Conservation (phyloP, 306 rosid species). For the Inga oerstediana region DNA sequence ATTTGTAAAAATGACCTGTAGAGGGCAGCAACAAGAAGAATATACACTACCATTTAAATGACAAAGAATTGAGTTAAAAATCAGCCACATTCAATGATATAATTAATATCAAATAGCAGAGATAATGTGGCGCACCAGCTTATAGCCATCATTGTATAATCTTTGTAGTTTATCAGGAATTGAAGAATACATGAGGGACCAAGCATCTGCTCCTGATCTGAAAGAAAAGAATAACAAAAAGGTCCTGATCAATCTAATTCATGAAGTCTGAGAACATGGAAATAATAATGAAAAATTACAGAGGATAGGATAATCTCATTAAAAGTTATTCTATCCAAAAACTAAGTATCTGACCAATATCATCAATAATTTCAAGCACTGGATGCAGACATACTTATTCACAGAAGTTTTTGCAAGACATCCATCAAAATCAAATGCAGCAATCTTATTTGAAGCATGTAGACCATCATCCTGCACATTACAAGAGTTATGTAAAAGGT, state of each 20-base stretch:
- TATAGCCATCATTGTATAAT: slow-evolving; percentile 83
- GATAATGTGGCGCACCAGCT: slow-evolving; percentile 66
- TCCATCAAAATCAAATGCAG: slow-evolving; percentile 99
- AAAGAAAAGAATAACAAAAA: slow-evolving; percentile 27
- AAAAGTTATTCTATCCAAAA: slow-evolving; percentile 19
- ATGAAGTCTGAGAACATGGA: not conserved
- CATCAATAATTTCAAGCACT: slow-evolving; percentile 24
- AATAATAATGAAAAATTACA: slow-evolving; percentile 16
- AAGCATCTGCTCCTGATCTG: slow-evolving; percentile 80
- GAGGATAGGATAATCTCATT: slow-evolving; percentile 4
- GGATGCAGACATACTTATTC: slow-evolving; percentile 45
- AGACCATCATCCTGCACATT: slow-evolving; percentile 75
- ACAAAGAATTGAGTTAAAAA: slow-evolving; percentile 15
- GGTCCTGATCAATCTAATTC: slow-evolving; percentile 3
- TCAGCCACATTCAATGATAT: not conserved
- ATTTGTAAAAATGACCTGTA: slow-evolving; percentile 89
- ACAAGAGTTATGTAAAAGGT: slow-evolving; percentile 19
- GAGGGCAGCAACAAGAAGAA: slow-evolving; percentile 23
- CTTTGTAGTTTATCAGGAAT: slow-evolving; percentile 83
- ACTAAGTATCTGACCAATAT: slow-evolving; percentile 11
- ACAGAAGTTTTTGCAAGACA: slow-evolving; percentile 83
- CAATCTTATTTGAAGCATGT: slow-evolving; percentile 80
- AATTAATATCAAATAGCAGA: slow-evolving; percentile 16
- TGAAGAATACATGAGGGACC: slow-evolving; percentile 85
- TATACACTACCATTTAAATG: slow-evolving; percentile 2